Evolutionary conservation across 2,329 filamentous ascomycete species (phyloP), one percentile per base, ranked within the genome.

Genomic region (Alternaria triticina): DNA sequence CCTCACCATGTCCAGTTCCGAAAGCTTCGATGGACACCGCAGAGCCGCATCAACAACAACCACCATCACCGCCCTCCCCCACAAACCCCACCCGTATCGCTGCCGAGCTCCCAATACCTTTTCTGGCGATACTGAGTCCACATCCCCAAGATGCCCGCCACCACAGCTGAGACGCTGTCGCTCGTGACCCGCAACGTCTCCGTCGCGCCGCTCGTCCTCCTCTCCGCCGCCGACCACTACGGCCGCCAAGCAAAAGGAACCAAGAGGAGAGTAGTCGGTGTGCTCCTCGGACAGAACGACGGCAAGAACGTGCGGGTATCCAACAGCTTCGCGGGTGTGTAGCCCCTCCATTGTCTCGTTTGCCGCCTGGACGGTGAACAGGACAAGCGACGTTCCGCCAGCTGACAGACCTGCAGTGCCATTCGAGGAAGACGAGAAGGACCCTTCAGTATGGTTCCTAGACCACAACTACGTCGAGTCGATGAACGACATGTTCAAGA

Each of bases 401-500:
- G 66, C 77, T 80, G 56, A 79, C 61, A 22, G 4, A 7, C 6
- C 47, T 22, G 67, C 76, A 97, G 96, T 98, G 49, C 96, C 96
- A 1, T 99, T 99, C 78, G 96, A 99, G 83, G 96, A 99, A 84
- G 96, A 99, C 81, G 96, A 97, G 77, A 97, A 97, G 83, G 94
- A 99, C 80, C 95, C 95, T 4, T 96, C 95, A 36, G 96, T 99
- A 79, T 99, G 96, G 96, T 99, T 98, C 81, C 84, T 99, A 70
- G 96, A 99, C 81, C 96, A 99, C 87, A 98, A 98, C 87, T 99
- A 97, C 78, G 92, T 99, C 82, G 96, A 99, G 83, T 93, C 91
- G 74, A 99, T 99, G 96, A 97, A 96, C 84, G 96, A 98, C 82
- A 99, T 99, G 96, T 99, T 99, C 88, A 99, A 99, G 87, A 98